phyloP scores from a whole-genome alignment of 2,329 filamentous ascomycete genomes.

The Pseudomassariella vexata region DNA sequence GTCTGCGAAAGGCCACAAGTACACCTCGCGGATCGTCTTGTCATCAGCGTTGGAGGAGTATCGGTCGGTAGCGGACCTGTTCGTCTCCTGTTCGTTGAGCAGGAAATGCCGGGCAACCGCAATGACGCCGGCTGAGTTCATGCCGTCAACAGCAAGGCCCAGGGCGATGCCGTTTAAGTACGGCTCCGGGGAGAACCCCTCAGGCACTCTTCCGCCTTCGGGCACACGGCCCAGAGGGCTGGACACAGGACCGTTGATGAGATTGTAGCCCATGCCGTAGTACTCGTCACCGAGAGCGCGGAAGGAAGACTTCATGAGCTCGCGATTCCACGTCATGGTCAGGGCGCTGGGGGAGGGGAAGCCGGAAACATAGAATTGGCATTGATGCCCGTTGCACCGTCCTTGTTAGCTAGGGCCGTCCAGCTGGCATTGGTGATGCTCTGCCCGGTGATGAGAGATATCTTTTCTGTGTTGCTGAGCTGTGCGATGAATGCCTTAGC shows the following conservation, averaged over 20 bases:
- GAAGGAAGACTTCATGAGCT: conserved; percentile 10
- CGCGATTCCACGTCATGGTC: conserved; percentile 15
- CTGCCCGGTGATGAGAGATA: conserved; percentile 2
- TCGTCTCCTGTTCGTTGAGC: conserved; percentile 5
- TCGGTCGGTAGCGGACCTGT: conserved; percentile 1
- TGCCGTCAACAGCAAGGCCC: conserved; percentile 2
- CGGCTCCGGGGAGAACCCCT: conserved; percentile 4
- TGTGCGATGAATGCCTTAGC: conserved; percentile 2
- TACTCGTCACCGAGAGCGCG: conserved; percentile 11
- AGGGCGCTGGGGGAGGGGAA: conserved; percentile 12
- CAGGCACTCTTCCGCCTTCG: conserved; percentile 3
- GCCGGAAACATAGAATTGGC: conserved; percentile 13
- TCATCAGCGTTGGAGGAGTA: conserved; percentile 4
- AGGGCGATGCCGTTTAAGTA: conserved; percentile 4
- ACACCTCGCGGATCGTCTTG: conserved; percentile 5
- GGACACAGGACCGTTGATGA: conserved; percentile 10
- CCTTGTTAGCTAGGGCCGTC: conserved; percentile 6
- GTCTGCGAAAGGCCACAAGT: conserved; percentile 5
- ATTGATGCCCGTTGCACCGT: conserved; percentile 13
- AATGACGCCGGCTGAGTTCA: conserved; percentile 4
- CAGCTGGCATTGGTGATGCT: conserved; percentile 1
- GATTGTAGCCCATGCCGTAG: conserved; percentile 11
- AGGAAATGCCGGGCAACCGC: conserved; percentile 4
- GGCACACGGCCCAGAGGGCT: conserved; percentile 9
- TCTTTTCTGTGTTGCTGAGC: conserved; percentile 3